Conservation (phyloP, 441 rosid genomes). For the Eruca vesicaria region DNA sequence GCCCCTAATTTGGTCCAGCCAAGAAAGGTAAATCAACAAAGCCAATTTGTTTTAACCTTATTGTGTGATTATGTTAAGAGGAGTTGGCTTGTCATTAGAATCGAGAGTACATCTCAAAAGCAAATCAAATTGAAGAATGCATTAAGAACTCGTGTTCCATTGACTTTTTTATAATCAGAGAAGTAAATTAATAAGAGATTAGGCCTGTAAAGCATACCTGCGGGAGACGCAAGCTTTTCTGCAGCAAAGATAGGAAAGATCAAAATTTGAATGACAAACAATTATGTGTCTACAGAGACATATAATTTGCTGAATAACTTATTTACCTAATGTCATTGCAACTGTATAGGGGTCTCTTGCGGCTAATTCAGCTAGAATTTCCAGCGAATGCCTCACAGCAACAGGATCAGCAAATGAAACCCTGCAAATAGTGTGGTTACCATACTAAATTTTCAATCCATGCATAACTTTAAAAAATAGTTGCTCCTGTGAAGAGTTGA, state of each 20-base stretch:
- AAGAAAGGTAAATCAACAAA: conserved; percentile 26
- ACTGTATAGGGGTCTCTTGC: conserved; percentile 90
- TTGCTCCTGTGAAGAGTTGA: background rate
- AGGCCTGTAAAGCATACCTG: conserved; percentile 54
- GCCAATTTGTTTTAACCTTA: background rate
- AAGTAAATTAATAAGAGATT: background rate
- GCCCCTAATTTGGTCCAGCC: conserved; percentile 66
- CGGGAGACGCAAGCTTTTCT: conserved; percentile 91
- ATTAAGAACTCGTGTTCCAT: conserved; percentile 6
- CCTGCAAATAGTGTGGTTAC: conserved; percentile 43
- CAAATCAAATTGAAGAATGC: background rate
- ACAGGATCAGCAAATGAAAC: conserved; percentile 94
- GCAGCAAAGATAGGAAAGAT: conserved; percentile 40
- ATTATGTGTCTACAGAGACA: conserved; percentile 1
- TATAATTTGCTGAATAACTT: conserved; percentile 13
- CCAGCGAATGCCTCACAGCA: conserved; percentile 98
- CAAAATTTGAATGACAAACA: conserved; percentile 25
- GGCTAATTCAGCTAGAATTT: conserved; percentile 86
- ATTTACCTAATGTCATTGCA: conserved; percentile 92
- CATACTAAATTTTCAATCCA: conserved; percentile 16
- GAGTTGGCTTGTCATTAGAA: conserved; percentile 7
- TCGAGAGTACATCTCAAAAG: background rate
- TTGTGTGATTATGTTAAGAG: conserved; percentile 7
- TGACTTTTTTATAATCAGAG: conserved; percentile 10
- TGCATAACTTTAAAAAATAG: background rate